A percentile compares a stretch with the other conserved stretches of the same genome.
Conservation (phyloP, 2,329 filamentous ascomycete species). For the Aureobasidium sp. region DNA sequence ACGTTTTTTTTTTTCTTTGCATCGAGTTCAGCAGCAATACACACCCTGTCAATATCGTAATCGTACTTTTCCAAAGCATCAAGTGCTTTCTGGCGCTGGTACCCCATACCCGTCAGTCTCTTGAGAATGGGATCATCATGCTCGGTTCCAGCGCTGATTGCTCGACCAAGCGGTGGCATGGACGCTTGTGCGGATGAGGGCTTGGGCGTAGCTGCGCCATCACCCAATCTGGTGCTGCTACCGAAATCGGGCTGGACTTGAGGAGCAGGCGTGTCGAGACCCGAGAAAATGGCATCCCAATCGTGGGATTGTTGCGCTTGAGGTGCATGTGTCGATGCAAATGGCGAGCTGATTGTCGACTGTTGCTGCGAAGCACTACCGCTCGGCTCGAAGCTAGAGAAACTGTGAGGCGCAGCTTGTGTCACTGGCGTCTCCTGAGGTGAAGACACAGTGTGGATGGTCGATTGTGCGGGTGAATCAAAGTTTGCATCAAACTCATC, state of each 20-base stretch:
- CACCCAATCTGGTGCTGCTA: neutral
- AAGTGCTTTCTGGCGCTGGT: constrained; percentile 64
- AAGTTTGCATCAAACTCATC: constrained; percentile 79
- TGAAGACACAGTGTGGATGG: constrained; percentile 37
- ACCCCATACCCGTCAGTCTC: constrained; percentile 85
- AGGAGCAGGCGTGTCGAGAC: constrained; percentile 53
- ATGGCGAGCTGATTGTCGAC: constrained; percentile 24
- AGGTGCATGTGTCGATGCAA: constrained; percentile 18
- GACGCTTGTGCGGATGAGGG: neutral
- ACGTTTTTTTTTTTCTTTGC: neutral
- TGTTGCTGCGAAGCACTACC: constrained; percentile 18
- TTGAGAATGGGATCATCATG: constrained; percentile 91
- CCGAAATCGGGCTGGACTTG: neutral
- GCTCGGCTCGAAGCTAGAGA: constrained; percentile 23
- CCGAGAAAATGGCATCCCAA: constrained; percentile 92
- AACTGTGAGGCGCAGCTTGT: constrained; percentile 25
- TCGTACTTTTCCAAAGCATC: constrained; percentile 86
- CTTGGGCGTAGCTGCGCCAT: constrained; percentile 20
- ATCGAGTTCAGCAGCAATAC: constrained; percentile 27
- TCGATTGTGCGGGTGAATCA: constrained; percentile 54
- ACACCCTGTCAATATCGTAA: constrained; percentile 90
- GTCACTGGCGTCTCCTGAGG: constrained; percentile 33
- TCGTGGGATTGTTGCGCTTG: constrained; percentile 54
- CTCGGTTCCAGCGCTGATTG: constrained; percentile 64
- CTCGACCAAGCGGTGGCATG: constrained; percentile 53